A percentile compares a stretch with the other conserved stretches of the same genome.
Evolutionary conservation across 2,329 filamentous ascomycete genomes (phyloP).

Genomic region (Ophiocordyceps unilateralis): DNA sequence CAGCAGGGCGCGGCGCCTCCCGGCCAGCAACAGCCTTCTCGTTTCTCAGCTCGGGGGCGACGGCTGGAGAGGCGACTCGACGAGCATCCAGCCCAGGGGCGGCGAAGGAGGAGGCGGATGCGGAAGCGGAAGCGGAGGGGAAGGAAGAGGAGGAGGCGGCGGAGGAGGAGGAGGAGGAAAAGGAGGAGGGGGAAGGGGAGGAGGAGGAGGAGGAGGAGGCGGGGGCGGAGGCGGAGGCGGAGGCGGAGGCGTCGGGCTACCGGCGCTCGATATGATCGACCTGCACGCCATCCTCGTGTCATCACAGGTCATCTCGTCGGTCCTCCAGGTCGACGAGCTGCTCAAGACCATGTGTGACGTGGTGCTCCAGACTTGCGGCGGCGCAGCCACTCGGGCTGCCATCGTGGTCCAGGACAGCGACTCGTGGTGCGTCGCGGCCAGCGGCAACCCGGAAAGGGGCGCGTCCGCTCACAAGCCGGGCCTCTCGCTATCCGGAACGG

Average conservation of each 20-base stretch:
- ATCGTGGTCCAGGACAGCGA: conserved; percentile 52
- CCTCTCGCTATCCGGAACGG: conserved; percentile 45
- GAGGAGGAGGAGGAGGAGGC: too few species aligned
- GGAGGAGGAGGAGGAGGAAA: too few species aligned
- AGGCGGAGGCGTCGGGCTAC: conserved; percentile 44
- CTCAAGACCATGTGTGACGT: conserved; percentile 70
- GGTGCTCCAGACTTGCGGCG: conserved; percentile 60
- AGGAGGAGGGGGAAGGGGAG: too few species aligned
- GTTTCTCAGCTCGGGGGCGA: conserved; percentile 21
- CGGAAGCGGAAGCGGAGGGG: too few species aligned
- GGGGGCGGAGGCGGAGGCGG: too few species aligned
- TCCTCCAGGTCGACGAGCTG: conserved; percentile 57
- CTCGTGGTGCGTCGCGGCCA: conserved; percentile 58
- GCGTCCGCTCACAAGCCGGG: conserved; percentile 49
- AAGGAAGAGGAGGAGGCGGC: too few species aligned
- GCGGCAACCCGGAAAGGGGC: conserved; percentile 52
- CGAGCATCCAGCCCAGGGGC: too few species aligned
- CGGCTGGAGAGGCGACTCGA: neutral
- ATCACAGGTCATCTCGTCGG: conserved; percentile 64
- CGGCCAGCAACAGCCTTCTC: conserved; percentile 25
- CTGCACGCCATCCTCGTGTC: conserved; percentile 62
- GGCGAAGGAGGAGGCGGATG: neutral
- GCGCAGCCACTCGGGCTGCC: conserved; percentile 51
- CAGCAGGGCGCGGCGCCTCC: conserved; percentile 20
- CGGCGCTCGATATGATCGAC: conserved; percentile 69